Conservation (phyloP, 1,139 yeast genomes). For the Neolecta irregularis region DNA sequence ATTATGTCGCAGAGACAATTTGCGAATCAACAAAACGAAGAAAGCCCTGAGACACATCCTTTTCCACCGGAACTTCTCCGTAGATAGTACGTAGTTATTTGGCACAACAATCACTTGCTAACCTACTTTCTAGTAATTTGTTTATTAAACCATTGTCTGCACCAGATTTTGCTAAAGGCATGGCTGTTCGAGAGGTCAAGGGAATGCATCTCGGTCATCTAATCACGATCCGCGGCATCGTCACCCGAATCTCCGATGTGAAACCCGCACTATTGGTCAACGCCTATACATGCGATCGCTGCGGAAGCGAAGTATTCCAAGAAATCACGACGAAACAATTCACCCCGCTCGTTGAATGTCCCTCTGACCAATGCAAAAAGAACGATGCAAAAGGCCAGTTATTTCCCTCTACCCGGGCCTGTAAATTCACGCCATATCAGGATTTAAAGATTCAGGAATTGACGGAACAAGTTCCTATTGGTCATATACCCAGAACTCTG, state of each 20-base stretch:
- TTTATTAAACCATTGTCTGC: constrained; percentile 64
- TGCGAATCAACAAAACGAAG: constrained; percentile 62
- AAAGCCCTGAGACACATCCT: constrained; percentile 33
- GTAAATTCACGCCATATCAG: constrained; percentile 87
- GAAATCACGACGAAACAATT: constrained; percentile 77
- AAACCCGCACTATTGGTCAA: constrained; percentile 82
- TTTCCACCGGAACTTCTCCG: constrained; percentile 82
- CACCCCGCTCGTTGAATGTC: constrained; percentile 74
- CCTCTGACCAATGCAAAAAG: constrained; percentile 59
- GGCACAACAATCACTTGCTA: no score
- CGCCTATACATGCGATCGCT: constrained; percentile 93
- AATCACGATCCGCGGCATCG: constrained; percentile 84
- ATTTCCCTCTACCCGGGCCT: constrained; percentile 87
- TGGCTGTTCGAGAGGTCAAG: constrained; percentile 79
- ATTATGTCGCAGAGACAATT: constrained; percentile 77
- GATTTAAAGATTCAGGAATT: constrained; percentile 90
- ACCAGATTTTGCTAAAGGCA: constrained; percentile 36
- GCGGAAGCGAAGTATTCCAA: constrained; percentile 94
- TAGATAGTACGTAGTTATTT: no score
- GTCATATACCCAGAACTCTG: constrained; percentile 85
- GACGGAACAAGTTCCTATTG: constrained; percentile 93
- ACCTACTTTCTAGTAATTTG: no score
- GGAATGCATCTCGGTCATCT: constrained; percentile 73
- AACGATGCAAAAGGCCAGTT: constrained; percentile 80
- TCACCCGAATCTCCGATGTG: constrained; percentile 90